These are phyloP conservation scores for Solanum bukasovii DNA, from an alignment of 257 asterid genomes.

Conservation along the genomic window DNA sequence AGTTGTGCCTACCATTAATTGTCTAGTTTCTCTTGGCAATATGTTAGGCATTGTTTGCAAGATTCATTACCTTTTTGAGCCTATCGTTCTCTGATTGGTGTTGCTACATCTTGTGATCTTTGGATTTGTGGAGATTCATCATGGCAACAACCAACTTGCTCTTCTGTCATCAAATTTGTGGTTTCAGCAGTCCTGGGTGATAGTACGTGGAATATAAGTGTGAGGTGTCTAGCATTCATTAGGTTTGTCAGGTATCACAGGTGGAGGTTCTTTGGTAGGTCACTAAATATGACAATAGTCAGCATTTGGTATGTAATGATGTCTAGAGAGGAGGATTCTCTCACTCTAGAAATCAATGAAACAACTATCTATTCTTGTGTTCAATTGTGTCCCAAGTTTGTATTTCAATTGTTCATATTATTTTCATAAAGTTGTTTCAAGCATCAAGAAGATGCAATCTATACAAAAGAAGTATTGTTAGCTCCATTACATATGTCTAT, in stretches of 20 bases:
- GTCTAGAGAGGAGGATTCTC: not conserved
- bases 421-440: not conserved
- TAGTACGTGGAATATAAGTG: not conserved
- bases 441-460: not conserved
- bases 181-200: not conserved
- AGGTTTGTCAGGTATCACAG: not conserved
- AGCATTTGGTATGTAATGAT: not conserved
- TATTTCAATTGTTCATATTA: not conserved
- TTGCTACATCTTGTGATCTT: not conserved
- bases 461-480: not conserved
- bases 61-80: not conserved
- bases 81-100: not conserved
- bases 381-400: not conserved
- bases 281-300: not conserved
- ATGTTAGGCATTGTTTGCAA: not conserved
- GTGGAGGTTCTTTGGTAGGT: not conserved
- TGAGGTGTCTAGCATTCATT: not conserved
- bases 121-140: not conserved
- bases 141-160: not conserved
- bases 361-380: not conserved
- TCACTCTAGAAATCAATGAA: not conserved
- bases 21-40: not conserved
- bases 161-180: not conserved
- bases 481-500: not conserved
- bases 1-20: not conserved